These are phyloP conservation scores for Euptelea pleiosperma DNA, from an alignment of 164 flowering plant species.

Conservation along the genomic window DNA sequence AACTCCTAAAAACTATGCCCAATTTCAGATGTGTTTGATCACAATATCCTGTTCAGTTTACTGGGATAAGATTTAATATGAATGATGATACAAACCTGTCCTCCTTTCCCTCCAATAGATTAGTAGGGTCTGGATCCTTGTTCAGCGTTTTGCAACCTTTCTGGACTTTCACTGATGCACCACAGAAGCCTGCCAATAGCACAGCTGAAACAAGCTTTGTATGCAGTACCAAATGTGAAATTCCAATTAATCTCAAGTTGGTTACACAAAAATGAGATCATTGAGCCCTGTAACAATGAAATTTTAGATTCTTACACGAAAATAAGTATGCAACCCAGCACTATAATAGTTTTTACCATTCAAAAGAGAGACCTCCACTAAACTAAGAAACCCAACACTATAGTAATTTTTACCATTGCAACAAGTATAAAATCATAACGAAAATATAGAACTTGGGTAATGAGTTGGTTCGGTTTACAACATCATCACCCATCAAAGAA, in stretches of 20 bases:
- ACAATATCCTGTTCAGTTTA: no score
- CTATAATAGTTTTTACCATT: no score
- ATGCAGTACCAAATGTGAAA: conserved; percentile 1
- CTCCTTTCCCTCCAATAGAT: conserved; percentile 74
- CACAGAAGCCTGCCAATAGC: conserved; percentile 67
- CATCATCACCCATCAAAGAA: not conserved
- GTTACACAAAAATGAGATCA: not conserved
- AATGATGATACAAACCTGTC: conserved; percentile 55
- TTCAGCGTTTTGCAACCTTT: conserved; percentile 90
- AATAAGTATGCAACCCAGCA: conserved; percentile 88
- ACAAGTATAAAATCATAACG: not conserved
- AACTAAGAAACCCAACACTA: no score
- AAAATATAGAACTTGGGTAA: not conserved
- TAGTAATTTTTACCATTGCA: not conserved
- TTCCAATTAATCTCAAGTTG: not conserved
- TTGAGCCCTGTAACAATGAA: not conserved
- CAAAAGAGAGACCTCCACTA: not conserved
- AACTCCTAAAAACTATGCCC: no score
- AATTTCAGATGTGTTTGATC: no score
- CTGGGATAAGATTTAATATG: not conserved
- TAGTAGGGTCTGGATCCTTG: conserved; percentile 87
- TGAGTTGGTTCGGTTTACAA: not conserved
- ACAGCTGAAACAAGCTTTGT: not conserved
- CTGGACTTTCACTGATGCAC: conserved; percentile 73
- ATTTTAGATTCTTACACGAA: conserved; percentile 53